Conservation (phyloP, 208 protist genomes). For the Leishmania martiniquensis region DNA sequence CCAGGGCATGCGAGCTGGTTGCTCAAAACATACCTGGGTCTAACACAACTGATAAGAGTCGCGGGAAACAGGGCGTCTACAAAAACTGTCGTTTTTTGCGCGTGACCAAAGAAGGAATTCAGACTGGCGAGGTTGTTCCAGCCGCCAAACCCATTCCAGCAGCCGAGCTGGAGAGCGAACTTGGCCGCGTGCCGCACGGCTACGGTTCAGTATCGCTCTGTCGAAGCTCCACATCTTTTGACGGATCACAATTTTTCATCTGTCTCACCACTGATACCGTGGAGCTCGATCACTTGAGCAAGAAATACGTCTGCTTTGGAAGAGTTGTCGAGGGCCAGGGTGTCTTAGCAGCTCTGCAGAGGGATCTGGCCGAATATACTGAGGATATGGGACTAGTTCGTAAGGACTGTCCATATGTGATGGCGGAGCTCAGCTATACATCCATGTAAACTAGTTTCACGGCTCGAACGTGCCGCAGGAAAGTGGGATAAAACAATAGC, state of each 20-base stretch:
- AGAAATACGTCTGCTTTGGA: constrained; percentile 74
- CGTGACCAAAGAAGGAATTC: constrained; percentile 65
- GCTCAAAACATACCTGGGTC: constrained; percentile 44
- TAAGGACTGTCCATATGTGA: constrained; percentile 25
- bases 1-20: constrained; percentile 81
- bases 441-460: constrained; percentile 28
- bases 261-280: constrained; percentile 66
- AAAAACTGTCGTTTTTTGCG: constrained; percentile 65
- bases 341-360: constrained; percentile 36
- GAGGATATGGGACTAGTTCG: constrained; percentile 53
- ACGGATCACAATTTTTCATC: constrained; percentile 83
- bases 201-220: constrained; percentile 73
- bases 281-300: constrained; percentile 75
- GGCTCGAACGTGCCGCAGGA: background rate
- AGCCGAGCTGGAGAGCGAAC: constrained; percentile 65
- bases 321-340: constrained; percentile 66
- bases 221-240: constrained; percentile 51
- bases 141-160: constrained; percentile 39
- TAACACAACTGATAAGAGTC: constrained; percentile 51
- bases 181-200: constrained; percentile 53
- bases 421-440: constrained; percentile 23
- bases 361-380: constrained; percentile 46
- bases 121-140: constrained; percentile 68
- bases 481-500: background rate
- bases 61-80: constrained; percentile 53